Evolutionary conservation across 768 basidiomycete genomes (phyloP).

Genomic region (Phallus indusiatus): DNA sequence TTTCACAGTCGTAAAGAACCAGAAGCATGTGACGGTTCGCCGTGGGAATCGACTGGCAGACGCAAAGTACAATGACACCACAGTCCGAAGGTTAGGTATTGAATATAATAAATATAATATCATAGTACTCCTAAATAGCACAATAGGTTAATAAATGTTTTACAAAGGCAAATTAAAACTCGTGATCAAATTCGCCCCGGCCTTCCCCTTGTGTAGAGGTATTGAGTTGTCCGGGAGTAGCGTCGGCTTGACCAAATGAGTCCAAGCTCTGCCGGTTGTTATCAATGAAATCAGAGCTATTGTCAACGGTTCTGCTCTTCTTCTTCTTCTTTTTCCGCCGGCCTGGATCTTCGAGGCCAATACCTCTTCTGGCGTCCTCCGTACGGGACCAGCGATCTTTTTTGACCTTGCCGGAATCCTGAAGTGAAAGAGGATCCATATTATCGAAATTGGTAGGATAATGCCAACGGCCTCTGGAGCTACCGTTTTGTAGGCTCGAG

Average conservation of each 20-base stretch:
- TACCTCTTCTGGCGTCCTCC: conserved; percentile 52
- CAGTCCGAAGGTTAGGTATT: neutral
- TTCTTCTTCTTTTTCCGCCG: conserved; percentile 41
- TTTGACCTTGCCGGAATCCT: conserved; percentile 65
- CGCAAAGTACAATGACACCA: neutral
- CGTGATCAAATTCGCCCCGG: conserved; percentile 48
- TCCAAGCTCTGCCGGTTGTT: neutral
- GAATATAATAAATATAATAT: neutral
- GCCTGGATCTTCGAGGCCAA: conserved; percentile 28
- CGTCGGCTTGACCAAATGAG: neutral
- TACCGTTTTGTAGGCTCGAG: conserved; percentile 22
- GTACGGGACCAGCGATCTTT: conserved; percentile 85
- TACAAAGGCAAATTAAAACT: conserved; percentile 39
- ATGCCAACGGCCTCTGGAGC: conserved; percentile 59
- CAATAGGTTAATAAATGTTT: neutral
- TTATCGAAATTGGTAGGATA: conserved; percentile 84
- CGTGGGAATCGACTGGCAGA: neutral
- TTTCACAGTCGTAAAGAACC: neutral
- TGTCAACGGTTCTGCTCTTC: conserved; percentile 43
- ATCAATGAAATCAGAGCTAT: conserved; percentile 8
- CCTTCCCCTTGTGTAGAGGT: conserved; percentile 17
- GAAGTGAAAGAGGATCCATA: conserved; percentile 26
- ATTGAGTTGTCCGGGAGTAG: neutral
- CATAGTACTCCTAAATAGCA: neutral
- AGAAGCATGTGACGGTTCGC: neutral